Evolutionary conservation across 371 early-diverging fungal species (phyloP).

Genomic region (Mucor velutinosus): DNA sequence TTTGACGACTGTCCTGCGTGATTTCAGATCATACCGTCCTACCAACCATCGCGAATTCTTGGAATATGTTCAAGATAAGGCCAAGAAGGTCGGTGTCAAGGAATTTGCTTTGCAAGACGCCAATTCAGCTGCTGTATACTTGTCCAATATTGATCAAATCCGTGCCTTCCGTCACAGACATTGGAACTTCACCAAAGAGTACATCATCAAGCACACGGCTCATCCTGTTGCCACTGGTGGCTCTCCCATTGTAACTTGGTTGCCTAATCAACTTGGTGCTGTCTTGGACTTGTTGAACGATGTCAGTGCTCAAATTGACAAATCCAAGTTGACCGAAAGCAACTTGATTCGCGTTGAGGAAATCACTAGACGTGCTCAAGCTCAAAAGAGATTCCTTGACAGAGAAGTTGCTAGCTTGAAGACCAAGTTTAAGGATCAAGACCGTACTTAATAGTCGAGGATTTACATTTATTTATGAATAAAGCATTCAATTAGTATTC

Average conservation of each 20-base stretch:
- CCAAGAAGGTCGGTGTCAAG: constrained; percentile 45
- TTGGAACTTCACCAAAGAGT: constrained; percentile 88
- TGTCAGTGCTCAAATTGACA: constrained; percentile 45
- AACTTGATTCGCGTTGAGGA: constrained; percentile 57
- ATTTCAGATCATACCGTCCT: constrained; percentile 82
- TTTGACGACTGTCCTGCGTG: constrained; percentile 72
- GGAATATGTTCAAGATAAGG: constrained; percentile 61
- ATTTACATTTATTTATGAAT: not conserved
- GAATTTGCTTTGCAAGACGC: constrained; percentile 56
- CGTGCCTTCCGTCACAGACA: constrained; percentile 86
- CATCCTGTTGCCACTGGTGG: constrained; percentile 77
- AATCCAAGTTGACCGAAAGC: constrained; percentile 47
- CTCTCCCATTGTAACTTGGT: constrained; percentile 62
- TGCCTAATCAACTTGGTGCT: constrained; percentile 75
- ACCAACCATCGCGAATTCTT: constrained; percentile 78
- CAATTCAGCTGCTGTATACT: constrained; percentile 66
- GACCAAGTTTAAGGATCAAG: constrained; percentile 32
- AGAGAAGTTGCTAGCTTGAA: constrained; percentile 63
- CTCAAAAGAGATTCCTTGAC: constrained; percentile 61
- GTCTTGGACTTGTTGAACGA: constrained; percentile 64
- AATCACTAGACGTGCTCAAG: constrained; percentile 59
- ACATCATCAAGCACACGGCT: constrained; percentile 75
- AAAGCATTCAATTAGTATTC: no score
- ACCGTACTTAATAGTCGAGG: constrained; percentile 9
- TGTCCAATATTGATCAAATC: constrained; percentile 82